These are phyloP conservation scores for Bocquillonia castaneifolia DNA, from an alignment of 441 rosid genomes.

Conservation along the genomic window DNA sequence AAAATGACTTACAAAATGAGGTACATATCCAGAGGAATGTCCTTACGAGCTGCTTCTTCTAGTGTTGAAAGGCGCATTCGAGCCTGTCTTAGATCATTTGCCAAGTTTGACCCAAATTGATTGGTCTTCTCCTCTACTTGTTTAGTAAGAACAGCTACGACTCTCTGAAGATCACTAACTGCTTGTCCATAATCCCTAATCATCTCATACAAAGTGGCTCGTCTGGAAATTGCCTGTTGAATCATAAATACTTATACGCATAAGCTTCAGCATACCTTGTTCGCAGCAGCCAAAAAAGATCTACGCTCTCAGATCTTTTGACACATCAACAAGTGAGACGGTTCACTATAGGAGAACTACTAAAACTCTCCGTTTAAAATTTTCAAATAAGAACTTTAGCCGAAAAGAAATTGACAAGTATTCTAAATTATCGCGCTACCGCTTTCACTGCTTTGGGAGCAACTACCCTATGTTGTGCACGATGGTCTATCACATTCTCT, in stretches of 20 bases:
- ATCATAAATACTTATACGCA: background rate
- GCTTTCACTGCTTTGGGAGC: background rate
- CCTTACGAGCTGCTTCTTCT: constrained; percentile 75
- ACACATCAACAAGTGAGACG: background rate
- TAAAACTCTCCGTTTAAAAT: background rate
- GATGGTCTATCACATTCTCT: background rate
- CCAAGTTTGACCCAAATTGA: constrained; percentile 40
- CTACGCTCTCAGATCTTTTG: background rate
- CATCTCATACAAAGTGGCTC: constrained; percentile 78
- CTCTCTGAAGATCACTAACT: constrained; percentile 64
- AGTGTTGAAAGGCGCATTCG: constrained; percentile 51
- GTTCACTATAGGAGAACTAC: background rate
- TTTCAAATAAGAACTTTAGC: no score
- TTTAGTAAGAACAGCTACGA: constrained; percentile 47
- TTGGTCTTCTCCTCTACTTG: constrained; percentile 54
- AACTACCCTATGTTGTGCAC: background rate
- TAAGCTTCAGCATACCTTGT: constrained; percentile 11
- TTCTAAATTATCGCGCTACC: background rate
- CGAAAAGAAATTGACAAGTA: background rate
- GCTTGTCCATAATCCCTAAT: constrained; percentile 87
- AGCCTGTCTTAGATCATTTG: constrained; percentile 65
- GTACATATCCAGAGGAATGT: constrained; percentile 69
- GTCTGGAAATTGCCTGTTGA: constrained; percentile 80
- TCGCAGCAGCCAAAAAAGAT: background rate
- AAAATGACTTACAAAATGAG: constrained; percentile 69